A percentile compares a stretch with the other conserved stretches of the same genome.
phyloP scores from a whole-genome alignment of 257 asterid genomes.

The Nicotiana otophora region DNA sequence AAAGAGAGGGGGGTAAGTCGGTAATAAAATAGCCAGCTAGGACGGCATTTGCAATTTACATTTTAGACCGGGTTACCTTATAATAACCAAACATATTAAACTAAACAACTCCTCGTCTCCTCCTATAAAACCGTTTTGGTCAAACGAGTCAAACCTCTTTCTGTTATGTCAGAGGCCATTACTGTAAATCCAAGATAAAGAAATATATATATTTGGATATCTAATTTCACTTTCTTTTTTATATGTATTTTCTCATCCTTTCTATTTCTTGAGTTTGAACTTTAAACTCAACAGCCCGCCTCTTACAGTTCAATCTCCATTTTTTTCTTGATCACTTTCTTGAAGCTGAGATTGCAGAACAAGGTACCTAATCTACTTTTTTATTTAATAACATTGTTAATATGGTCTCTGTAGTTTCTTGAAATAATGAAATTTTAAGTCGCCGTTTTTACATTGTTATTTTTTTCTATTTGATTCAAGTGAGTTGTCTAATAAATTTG shows the following conservation, averaged over 20 bases:
- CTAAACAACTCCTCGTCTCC: no score
- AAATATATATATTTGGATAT: neutral
- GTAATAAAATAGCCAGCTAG: neutral
- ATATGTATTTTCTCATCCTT: neutral
- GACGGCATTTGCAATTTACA: neutral
- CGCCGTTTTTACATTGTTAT: neutral
- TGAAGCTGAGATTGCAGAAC: neutral
- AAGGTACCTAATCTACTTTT: neutral
- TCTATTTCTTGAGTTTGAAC: conserved; percentile 19
- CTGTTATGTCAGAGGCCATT: neutral
- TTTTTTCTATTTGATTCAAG: neutral
- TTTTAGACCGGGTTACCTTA: neutral
- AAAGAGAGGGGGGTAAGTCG: neutral
- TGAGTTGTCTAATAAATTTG: neutral
- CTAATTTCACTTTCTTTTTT: neutral
- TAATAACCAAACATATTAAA: neutral
- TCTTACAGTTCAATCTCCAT: neutral
- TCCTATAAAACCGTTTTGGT: conserved; percentile 10
- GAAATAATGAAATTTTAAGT: neutral
- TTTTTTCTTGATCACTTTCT: neutral
- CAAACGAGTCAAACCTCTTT: conserved; percentile 10
- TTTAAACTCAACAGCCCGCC: conserved; percentile 9
- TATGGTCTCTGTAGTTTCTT: neutral
- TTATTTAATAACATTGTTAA: neutral
- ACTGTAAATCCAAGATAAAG: neutral